These are phyloP conservation scores for Monilinia vaccinii-corymbosi DNA, from an alignment of 2,329 filamentous ascomycete species.

Conservation along the genomic window DNA sequence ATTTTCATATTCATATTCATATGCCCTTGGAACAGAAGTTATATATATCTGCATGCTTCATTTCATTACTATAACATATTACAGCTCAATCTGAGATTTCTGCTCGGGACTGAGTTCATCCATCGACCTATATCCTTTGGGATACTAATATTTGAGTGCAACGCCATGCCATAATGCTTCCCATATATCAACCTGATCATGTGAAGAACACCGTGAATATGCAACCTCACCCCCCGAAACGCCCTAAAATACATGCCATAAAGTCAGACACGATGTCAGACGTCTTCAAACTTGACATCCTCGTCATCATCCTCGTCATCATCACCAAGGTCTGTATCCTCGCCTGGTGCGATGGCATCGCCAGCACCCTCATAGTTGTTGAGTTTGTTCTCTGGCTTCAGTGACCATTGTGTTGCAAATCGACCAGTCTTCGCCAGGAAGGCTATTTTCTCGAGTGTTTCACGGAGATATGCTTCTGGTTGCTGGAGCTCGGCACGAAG, in stretches of 20 bases:
- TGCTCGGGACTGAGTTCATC: neutral
- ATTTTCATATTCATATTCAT: neutral
- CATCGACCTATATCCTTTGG: neutral
- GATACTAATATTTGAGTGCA: neutral
- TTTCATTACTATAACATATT: neutral
- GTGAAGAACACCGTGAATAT: conserved; percentile 1
- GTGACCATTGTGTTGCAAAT: conserved; percentile 78
- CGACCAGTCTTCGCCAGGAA: conserved; percentile 72
- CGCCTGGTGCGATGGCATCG: conserved; percentile 39
- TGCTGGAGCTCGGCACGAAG: conserved; percentile 71
- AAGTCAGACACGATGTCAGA: conserved; percentile 29
- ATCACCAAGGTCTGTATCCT: conserved; percentile 41
- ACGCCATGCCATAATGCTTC: conserved; percentile 7
- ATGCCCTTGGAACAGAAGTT: neutral
- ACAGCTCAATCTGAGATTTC: neutral
- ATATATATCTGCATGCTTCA: neutral
- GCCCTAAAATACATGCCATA: conserved; percentile 7
- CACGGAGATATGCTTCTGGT: conserved; percentile 86
- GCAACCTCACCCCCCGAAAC: neutral
- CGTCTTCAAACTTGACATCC: conserved; percentile 71
- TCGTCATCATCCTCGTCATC: conserved; percentile 54
- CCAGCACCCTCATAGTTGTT: conserved; percentile 44
- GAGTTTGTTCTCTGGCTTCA: conserved; percentile 61
- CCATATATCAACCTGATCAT: neutral
- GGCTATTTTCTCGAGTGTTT: conserved; percentile 74